These are phyloP conservation scores for Hyphopichia wangnamkhiaoensis DNA, from an alignment of 1,139 yeast species.

Conservation along the genomic window DNA sequence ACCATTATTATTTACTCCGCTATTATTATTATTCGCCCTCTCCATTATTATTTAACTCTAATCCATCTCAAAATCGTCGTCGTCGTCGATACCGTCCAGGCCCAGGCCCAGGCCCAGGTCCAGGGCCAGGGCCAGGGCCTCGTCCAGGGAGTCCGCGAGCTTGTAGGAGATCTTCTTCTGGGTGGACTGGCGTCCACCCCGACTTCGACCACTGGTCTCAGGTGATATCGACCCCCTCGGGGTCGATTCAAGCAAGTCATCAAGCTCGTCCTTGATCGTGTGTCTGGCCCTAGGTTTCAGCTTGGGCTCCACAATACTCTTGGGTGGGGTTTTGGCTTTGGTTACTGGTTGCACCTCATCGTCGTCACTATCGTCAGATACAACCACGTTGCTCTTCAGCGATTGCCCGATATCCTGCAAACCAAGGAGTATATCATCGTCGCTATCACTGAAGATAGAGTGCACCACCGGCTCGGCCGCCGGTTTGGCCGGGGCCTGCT, in stretches of 20 bases:
- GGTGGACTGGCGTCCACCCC: too few relatives aligned
- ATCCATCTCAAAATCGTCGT: constrained; percentile 4
- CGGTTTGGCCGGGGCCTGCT: too few relatives aligned
- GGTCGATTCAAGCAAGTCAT: constrained; percentile 18
- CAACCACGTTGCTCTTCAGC: neutral
- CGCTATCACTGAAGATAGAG: constrained; percentile 34
- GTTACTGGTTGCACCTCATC: constrained; percentile 6
- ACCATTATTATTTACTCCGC: too few relatives aligned
- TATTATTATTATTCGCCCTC: neutral
- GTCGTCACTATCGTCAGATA: constrained; percentile 2
- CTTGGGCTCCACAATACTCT: constrained; percentile 6
- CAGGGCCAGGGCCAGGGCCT: too few relatives aligned
- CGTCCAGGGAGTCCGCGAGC: too few relatives aligned
- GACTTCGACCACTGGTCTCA: too few relatives aligned
- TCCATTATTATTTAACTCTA: neutral
- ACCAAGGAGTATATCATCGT: constrained; percentile 31
- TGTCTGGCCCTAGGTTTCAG: constrained; percentile 8
- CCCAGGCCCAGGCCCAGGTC: too few relatives aligned
- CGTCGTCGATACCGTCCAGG: too few relatives aligned
- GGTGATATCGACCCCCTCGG: too few relatives aligned
- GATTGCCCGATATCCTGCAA: constrained; percentile 2
- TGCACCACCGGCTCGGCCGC: constrained; percentile 11
- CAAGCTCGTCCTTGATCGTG: constrained; percentile 21
- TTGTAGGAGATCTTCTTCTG: too few relatives aligned
- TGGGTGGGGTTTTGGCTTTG: constrained; percentile 11